phyloP scores from a whole-genome alignment of 164 flowering plant species.

The Tinospora cordifolia region DNA sequence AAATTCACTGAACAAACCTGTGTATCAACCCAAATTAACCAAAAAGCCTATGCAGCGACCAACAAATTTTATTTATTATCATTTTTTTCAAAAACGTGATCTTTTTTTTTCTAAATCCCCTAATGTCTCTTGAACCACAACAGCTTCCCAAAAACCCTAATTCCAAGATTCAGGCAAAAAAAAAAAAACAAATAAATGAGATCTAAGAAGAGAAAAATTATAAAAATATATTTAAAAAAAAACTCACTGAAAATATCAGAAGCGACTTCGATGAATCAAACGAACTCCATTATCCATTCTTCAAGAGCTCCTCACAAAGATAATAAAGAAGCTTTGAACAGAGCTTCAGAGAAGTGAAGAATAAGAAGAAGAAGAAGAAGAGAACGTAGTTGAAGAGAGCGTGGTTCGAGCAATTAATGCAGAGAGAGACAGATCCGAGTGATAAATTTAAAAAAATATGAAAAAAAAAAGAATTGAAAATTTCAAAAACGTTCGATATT shows the following conservation, averaged over 20 bases:
- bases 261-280: background rate
- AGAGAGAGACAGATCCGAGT: slow-evolving; percentile 11
- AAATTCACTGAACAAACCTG: background rate
- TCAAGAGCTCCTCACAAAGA: background rate
- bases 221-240: no score
- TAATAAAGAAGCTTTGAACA: background rate
- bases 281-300: background rate
- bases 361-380: background rate
- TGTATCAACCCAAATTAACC: background rate
- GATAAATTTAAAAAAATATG: slow-evolving; percentile 2
- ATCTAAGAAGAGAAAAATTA: no score
- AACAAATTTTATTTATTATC: no score
- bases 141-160: background rate
- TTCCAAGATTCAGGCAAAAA: background rate
- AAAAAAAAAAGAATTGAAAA: background rate
- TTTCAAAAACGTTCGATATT: background rate
- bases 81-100: no score
- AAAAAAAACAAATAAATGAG: background rate
- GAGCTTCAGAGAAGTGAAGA: background rate
- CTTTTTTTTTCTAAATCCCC: no score
- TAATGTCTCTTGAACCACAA: background rate
- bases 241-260: background rate
- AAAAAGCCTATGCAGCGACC: background rate
- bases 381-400: slow-evolving; percentile 21
- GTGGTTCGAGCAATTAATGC: slow-evolving; percentile 41